A percentile compares a stretch with the other conserved stretches of the same genome.
phyloP scores from a whole-genome alignment of 495 filamentous ascomycete genomes.

The Penicillium riverlandense region DNA sequence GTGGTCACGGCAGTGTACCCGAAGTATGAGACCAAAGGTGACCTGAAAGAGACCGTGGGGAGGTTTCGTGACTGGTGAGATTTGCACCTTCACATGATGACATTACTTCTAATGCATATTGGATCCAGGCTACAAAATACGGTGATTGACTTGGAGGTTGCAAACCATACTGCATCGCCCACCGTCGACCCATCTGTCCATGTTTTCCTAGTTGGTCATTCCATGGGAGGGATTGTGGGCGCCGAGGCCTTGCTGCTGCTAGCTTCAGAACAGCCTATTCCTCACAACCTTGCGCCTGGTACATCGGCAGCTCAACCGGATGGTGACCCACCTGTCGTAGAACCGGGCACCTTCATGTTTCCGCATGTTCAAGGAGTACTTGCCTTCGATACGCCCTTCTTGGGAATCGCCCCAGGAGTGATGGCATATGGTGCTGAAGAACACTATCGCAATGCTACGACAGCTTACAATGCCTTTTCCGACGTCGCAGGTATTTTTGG shows the following conservation, averaged over 20 bases:
- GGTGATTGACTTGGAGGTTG: slow-evolving; percentile 92
- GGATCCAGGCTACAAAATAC: slow-evolving; percentile 72
- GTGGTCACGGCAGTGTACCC: slow-evolving; percentile 74
- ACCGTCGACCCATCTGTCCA: slow-evolving; percentile 85
- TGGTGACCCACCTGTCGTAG: slow-evolving; percentile 15
- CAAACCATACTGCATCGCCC: slow-evolving; percentile 70
- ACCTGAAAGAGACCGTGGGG: slow-evolving; percentile 70
- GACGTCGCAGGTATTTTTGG: slow-evolving; percentile 56
- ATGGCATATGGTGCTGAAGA: slow-evolving; percentile 83
- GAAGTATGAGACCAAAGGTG: slow-evolving; percentile 85
- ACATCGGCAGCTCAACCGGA: slow-evolving; percentile 9
- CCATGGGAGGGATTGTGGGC: slow-evolving; percentile 95
- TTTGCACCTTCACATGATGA: background rate
- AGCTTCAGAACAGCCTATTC: slow-evolving; percentile 60
- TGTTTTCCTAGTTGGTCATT: slow-evolving; percentile 81
- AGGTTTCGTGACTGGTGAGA: slow-evolving; percentile 79
- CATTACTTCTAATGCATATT: background rate
- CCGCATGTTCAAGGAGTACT: slow-evolving; percentile 75
- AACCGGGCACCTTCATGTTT: slow-evolving; percentile 46
- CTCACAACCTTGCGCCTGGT: slow-evolving; percentile 15
- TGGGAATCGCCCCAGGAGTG: slow-evolving; percentile 83
- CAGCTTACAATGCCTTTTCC: slow-evolving; percentile 61
- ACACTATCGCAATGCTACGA: slow-evolving; percentile 67
- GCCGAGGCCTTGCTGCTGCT: slow-evolving; percentile 75
- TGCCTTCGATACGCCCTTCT: slow-evolving; percentile 91